These are phyloP conservation scores for Mrakia hoshinonis DNA, from an alignment of 768 basidiomycete species.

Conservation along the genomic window DNA sequence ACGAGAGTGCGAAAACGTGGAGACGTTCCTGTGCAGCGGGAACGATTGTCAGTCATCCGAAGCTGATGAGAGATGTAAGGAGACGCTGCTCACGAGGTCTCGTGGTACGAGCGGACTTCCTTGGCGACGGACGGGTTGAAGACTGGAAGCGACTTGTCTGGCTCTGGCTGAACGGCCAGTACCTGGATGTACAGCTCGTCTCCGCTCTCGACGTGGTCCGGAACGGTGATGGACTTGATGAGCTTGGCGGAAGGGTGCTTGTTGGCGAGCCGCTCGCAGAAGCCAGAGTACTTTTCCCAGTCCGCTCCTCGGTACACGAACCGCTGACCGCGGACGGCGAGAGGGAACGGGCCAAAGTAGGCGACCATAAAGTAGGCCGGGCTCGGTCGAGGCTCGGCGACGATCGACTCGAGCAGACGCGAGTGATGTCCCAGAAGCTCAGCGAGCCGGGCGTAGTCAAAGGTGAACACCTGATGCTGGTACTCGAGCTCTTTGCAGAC, in stretches of 20 bases:
- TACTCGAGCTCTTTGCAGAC: slow-evolving; percentile 83
- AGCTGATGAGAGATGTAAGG: too few species aligned
- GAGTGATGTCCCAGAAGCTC: slow-evolving; percentile 36
- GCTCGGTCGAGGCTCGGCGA: slow-evolving; percentile 31
- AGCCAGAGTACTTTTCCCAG: slow-evolving; percentile 70
- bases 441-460: slow-evolving; percentile 62
- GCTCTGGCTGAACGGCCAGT: slow-evolving; percentile 73
- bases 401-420: slow-evolving; percentile 33
- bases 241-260: slow-evolving; percentile 80
- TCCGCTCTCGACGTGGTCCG: slow-evolving; percentile 70
- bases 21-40: slow-evolving; percentile 83
- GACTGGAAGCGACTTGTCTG: slow-evolving; percentile 63
- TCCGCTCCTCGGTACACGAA: slow-evolving; percentile 72
- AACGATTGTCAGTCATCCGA: too few species aligned
- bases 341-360: slow-evolving; percentile 53
- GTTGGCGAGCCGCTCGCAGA: slow-evolving; percentile 82
- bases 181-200: slow-evolving; percentile 81
- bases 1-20: slow-evolving; percentile 67
- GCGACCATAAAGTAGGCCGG: slow-evolving; percentile 24
- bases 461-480: slow-evolving; percentile 81
- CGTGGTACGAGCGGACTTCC: slow-evolving; percentile 74
- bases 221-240: slow-evolving; percentile 62
- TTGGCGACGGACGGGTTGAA: slow-evolving; percentile 78
- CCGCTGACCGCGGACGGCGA: slow-evolving; percentile 18
- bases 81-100: slow-evolving; percentile 73